A percentile compares a stretch with the other conserved stretches of the same genome.
phyloP scores from a whole-genome alignment of 78 protist species.

The Tieghemostelium lacteum region DNA sequence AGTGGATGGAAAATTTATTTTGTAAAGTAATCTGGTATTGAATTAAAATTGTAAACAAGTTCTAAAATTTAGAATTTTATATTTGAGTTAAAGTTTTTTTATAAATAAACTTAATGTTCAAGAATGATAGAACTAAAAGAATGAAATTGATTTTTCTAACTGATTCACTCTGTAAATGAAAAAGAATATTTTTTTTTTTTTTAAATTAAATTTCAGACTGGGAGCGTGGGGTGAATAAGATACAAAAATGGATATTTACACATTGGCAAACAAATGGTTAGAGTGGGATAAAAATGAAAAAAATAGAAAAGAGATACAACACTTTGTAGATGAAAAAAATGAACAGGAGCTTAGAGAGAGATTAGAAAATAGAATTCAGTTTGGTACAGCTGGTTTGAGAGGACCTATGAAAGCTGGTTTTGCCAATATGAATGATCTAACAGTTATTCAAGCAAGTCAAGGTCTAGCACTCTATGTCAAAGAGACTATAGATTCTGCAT shows the following conservation, averaged over 20 bases:
- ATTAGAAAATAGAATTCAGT: constrained; percentile 73
- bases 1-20: no score
- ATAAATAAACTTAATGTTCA: no score
- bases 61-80: no score
- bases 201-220: background rate
- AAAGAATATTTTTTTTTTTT: background rate
- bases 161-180: no score
- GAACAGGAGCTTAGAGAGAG: constrained; percentile 37
- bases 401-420: constrained; percentile 96
- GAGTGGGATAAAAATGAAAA: constrained; percentile 62
- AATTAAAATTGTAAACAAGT: no score
- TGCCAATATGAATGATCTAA: constrained; percentile 94
- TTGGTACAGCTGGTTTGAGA: constrained; percentile 95
- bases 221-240: no score
- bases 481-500: constrained; percentile 2
- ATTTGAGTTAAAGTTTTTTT: no score
- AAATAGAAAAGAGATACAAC: constrained; percentile 29
- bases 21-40: no score
- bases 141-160: no score
- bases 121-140: no score
- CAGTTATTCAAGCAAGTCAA: constrained; percentile 94
- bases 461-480: constrained; percentile 60
- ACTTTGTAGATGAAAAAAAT: constrained; percentile 28
- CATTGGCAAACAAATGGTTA: constrained; percentile 46
- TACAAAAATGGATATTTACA: constrained; percentile 12